A percentile compares a stretch with the other conserved stretches of the same genome.
These are phyloP conservation scores for Didymella keratinophila DNA, from an alignment of 2,329 filamentous ascomycete species.

Conservation along the genomic window DNA sequence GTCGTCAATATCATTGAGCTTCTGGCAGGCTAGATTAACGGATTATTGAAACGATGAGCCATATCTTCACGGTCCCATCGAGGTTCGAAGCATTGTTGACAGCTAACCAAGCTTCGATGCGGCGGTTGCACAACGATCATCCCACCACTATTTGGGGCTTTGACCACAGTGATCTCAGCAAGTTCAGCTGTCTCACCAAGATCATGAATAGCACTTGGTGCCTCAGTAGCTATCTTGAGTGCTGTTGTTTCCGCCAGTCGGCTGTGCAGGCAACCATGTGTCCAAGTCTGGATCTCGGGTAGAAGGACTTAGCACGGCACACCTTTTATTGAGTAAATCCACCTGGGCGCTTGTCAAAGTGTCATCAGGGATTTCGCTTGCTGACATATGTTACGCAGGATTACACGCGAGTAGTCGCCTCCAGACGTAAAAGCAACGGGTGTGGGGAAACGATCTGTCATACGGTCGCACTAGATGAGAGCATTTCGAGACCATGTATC, in stretches of 20 bases:
- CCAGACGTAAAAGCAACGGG: background rate
- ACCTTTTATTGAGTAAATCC: too few relatives aligned
- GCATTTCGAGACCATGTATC: background rate
- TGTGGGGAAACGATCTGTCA: constrained; percentile 3
- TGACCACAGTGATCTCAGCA: background rate
- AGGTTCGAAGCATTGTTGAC: constrained; percentile 2
- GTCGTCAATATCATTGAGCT: background rate
- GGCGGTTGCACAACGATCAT: background rate
- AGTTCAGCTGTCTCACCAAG: background rate
- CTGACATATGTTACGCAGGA: constrained; percentile 3
- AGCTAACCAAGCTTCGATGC: constrained; percentile 2
- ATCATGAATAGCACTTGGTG: background rate
- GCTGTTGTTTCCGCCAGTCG: constrained; percentile 2
- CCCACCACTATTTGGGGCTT: background rate
- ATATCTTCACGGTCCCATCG: background rate
- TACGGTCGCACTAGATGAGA: constrained; percentile 1
- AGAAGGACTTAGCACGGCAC: background rate
- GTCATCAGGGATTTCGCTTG: background rate
- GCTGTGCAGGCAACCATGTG: background rate
- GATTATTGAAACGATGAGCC: background rate
- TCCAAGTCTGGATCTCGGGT: background rate
- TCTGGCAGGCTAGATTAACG: background rate
- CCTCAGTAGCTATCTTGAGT: background rate
- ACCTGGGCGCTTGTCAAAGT: background rate
- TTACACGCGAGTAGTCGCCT: background rate